Conservation (phyloP, 2,329 filamentous ascomycete genomes). For the Coccinonectria pachysandricola region DNA sequence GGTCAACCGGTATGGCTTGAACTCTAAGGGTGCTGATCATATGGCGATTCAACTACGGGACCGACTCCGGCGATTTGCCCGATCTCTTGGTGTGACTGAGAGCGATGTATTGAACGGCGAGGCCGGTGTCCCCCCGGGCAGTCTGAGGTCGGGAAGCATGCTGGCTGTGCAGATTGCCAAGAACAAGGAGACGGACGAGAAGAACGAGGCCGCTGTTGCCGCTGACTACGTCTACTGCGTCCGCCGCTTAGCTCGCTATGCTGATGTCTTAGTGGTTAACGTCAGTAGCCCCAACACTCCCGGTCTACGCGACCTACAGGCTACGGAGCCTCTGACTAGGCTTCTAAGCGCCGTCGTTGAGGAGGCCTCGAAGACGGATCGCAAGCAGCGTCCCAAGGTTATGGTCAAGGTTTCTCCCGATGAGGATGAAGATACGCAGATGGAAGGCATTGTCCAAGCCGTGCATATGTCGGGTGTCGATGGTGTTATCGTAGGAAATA, state of each 20-base stretch:
- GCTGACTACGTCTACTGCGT: conserved; percentile 87
- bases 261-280: conserved; percentile 95
- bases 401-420: conserved; percentile 99
- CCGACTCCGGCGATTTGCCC: conserved; percentile 68
- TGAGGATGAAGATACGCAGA: conserved; percentile 75
- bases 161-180: conserved; percentile 91
- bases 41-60: conserved; percentile 72
- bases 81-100: conserved; percentile 59
- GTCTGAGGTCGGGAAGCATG: conserved; percentile 62
- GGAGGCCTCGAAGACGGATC: conserved; percentile 58
- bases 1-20: conserved; percentile 93
- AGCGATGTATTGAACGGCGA: conserved; percentile 65
- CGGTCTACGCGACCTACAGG: conserved; percentile 78
- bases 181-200: conserved; percentile 85
- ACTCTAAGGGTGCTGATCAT: conserved; percentile 79
- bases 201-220: conserved; percentile 70
- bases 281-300: conserved; percentile 96
- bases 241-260: conserved; percentile 69
- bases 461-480: conserved; percentile 79
- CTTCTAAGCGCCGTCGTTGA: conserved; percentile 75
- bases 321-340: conserved; percentile 67
- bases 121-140: conserved; percentile 71
- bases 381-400: conserved; percentile 58
- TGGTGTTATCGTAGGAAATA: conserved; percentile 95
- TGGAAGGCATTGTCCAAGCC: conserved; percentile 80